Percentiles rank a stretch among this genome's conserved stretches.
Conservation (phyloP, 2,329 filamentous ascomycete species). For the Aspergillus pseudonomiae region DNA sequence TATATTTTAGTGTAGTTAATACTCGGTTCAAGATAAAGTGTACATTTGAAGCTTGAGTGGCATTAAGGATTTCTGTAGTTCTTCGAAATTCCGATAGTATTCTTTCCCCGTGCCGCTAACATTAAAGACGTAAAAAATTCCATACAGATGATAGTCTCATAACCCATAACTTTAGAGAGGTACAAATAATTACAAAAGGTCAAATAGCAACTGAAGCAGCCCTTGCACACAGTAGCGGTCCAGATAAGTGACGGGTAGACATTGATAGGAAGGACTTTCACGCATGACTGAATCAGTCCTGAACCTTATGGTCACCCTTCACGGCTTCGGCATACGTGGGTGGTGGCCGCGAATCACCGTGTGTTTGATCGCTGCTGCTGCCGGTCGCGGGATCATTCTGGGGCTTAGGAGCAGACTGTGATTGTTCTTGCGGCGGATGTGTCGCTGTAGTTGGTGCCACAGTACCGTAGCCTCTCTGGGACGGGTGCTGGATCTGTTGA, state of each 20-base stretch:
- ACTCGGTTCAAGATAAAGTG: background rate
- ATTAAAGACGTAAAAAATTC: background rate
- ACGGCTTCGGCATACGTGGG: conserved; percentile 91
- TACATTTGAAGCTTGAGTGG: background rate
- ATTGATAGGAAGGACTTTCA: background rate
- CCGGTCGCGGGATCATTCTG: conserved; percentile 28
- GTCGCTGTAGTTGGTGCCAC: conserved; percentile 32
- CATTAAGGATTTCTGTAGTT: background rate
- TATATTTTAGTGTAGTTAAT: background rate
- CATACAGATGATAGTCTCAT: background rate
- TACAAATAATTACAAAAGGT: conserved; percentile 7
- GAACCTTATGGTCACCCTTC: conserved; percentile 87
- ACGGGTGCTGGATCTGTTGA: conserved; percentile 42
- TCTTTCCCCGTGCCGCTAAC: background rate
- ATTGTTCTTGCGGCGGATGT: conserved; percentile 20
- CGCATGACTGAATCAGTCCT: conserved; percentile 56
- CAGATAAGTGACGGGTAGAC: background rate
- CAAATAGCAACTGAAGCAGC: background rate
- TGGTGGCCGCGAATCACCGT: conserved; percentile 55
- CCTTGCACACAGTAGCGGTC: background rate
- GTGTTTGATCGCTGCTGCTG: conserved; percentile 36
- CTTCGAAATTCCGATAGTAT: background rate
- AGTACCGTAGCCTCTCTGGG: conserved; percentile 43
- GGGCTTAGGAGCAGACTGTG: conserved; percentile 24
- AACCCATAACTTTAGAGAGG: background rate